Percentiles rank a stretch among this genome's conserved stretches.
Evolutionary conservation across 192 early-diverging fungal genomes (phyloP).

Genomic region (Kappamyces sp.): DNA sequence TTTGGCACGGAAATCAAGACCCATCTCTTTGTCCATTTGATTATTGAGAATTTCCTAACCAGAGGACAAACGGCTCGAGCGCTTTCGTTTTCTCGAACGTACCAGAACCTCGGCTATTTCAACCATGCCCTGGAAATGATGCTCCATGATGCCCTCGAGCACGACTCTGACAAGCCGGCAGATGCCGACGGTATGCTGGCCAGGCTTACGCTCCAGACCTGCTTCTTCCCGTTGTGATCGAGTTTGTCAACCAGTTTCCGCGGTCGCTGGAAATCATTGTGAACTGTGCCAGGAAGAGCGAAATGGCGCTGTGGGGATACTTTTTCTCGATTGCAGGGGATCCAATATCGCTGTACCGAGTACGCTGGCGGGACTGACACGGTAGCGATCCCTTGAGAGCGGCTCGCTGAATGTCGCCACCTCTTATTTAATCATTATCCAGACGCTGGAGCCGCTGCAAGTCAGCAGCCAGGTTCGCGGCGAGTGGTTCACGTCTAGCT

Average conservation of each 20-base stretch:
- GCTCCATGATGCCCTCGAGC: slow-evolving; percentile 79
- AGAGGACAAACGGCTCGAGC: slow-evolving; percentile 55
- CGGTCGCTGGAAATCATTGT: slow-evolving; percentile 83
- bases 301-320: slow-evolving; percentile 83
- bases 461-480: slow-evolving; percentile 55
- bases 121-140: slow-evolving; percentile 89
- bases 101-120: slow-evolving; percentile 77
- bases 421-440: slow-evolving; percentile 86
- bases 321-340: slow-evolving; percentile 84
- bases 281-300: slow-evolving; percentile 94
- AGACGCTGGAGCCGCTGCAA: slow-evolving; percentile 73
- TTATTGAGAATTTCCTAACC: slow-evolving; percentile 56
- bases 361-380: slow-evolving; percentile 25
- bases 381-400: slow-evolving; percentile 61
- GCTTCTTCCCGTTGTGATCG: slow-evolving; percentile 64
- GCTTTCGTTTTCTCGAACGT: slow-evolving; percentile 60
- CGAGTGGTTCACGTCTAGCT: slow-evolving; percentile 16
- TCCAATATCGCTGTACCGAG: slow-evolving; percentile 76
- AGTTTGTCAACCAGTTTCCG: slow-evolving; percentile 74
- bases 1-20: slow-evolving; percentile 41
- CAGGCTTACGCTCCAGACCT: slow-evolving; percentile 26
- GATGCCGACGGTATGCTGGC: slow-evolving; percentile 15
- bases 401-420: slow-evolving; percentile 77
- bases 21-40: slow-evolving; percentile 68
- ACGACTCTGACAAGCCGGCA: slow-evolving; percentile 53